Base-by-base conservation (phyloP, 257 asterid species). In the Phtheirospermum japonicum region DNA sequence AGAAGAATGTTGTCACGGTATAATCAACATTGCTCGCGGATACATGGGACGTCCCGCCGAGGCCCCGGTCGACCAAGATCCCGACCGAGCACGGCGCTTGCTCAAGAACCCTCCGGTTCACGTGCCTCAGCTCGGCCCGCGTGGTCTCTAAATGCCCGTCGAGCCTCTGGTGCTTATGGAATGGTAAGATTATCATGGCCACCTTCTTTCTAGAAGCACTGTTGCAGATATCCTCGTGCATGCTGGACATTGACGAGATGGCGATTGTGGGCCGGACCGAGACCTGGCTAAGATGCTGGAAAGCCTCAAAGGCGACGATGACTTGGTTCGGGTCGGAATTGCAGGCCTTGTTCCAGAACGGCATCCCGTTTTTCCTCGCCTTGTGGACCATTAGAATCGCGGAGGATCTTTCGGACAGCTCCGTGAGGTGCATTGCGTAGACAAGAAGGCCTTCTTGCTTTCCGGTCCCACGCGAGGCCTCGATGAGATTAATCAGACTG, bases 361-460 rank as follows among this genome's bases (percentile, higher is more conserved):
- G 85, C 49, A 74, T 45, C 0, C 94, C 87, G 13, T 85, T 78
- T 20, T 64, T 85, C 28, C 85, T 34, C 0, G 81, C 94, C 70
- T 80, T 82, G 63, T 85, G 87, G 1, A 80, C 87, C 87, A 85
- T 85, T 1, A 76, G 73, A 12, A 85, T 82, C 0, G 87, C 82
- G 0, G 89, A 85, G 1, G 94, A 63, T 9, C 89, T 58, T 59
- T 82, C 94, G 0, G 94, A 76, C 10, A 80, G 80, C 57, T 82
- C 89, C 75, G 71, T 78, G 0, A 85, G 79, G 65, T 82, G 94
- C 89, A 85, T 78, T 0, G 89, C 93, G 37, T 73, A 85, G 28
- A 85, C 75, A 6, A 82, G 75, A 0, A 85, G 85, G 6, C 92
- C 79, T 48, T 66, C 83, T 2, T 69, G 45, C 67, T 71, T 80